Conservation (phyloP, 2,329 filamentous ascomycete genomes). For the Pyrenophora tritici-repentis region DNA sequence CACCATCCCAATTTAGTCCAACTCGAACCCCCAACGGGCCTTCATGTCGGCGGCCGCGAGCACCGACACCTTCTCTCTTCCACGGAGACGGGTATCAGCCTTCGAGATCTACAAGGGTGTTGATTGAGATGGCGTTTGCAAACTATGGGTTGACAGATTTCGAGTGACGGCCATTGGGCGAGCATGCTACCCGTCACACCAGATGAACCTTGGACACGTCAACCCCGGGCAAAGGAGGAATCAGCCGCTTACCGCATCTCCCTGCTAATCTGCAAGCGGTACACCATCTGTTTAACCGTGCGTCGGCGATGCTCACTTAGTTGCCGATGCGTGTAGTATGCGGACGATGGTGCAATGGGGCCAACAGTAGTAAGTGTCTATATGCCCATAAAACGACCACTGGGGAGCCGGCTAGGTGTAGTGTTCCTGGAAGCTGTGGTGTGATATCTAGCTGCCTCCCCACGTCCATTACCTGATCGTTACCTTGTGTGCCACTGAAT, state of each 20-base stretch:
- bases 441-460: constrained; percentile 24
- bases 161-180: constrained; percentile 11
- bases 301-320: constrained; percentile 7
- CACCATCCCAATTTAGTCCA: constrained; percentile 16
- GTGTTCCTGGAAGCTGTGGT: constrained; percentile 5
- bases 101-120: constrained; percentile 8
- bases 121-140: constrained; percentile 5
- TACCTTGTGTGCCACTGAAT: constrained; percentile 5
- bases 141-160: constrained; percentile 7
- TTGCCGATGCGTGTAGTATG: constrained; percentile 6
- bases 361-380: constrained; percentile 7
- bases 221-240: not conserved
- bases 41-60: constrained; percentile 29
- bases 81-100: constrained; percentile 14
- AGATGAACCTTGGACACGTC: constrained; percentile 6
- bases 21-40: constrained; percentile 18
- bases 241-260: not conserved
- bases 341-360: constrained; percentile 9
- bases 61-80: constrained; percentile 17
- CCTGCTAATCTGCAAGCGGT: not conserved
- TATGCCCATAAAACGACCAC: constrained; percentile 13
- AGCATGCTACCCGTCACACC: constrained; percentile 4
- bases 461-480: constrained; percentile 5
- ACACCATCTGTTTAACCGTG: too few relatives aligned
- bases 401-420: constrained; percentile 31